Evolutionary conservation across 75 land plant genomes (phyloP).

Genomic region (Cupressus sempervirens): DNA sequence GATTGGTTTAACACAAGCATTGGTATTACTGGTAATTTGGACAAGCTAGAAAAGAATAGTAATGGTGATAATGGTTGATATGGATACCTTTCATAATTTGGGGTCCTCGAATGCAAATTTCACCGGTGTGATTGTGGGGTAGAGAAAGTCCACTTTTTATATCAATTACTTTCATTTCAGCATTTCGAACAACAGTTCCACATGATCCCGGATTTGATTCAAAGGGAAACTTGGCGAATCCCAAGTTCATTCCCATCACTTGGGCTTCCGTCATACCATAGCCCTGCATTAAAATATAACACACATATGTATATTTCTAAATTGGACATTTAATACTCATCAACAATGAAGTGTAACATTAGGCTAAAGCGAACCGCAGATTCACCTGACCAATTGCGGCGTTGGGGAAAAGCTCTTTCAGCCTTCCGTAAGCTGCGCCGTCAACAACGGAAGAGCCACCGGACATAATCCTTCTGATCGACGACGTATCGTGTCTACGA

Average conservation of each 20-base stretch:
- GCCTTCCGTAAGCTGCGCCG: slow-evolving; percentile 45
- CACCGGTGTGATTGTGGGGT: slow-evolving; percentile 64
- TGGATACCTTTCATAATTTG: slow-evolving; percentile 80
- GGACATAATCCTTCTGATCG: slow-evolving; percentile 53
- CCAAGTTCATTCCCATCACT: slow-evolving; percentile 60
- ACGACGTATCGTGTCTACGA: slow-evolving; percentile 48
- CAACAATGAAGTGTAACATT: too few species aligned
- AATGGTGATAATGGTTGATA: slow-evolving; percentile 7
- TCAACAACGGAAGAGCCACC: slow-evolving; percentile 77
- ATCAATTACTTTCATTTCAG: slow-evolving; percentile 65
- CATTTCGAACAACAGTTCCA: slow-evolving; percentile 73
- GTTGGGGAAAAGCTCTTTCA: slow-evolving; percentile 48
- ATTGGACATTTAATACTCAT: too few species aligned
- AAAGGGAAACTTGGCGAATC: slow-evolving; percentile 60
- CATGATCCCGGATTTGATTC: slow-evolving; percentile 61
- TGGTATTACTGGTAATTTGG: too few species aligned
- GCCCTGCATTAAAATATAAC: slow-evolving; percentile 40
- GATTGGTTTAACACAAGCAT: neutral
- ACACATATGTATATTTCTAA: too few species aligned
- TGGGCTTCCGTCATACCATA: slow-evolving; percentile 93
- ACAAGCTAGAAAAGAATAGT: neutral
- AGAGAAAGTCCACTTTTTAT: slow-evolving; percentile 56
- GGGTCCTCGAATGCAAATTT: slow-evolving; percentile 70
- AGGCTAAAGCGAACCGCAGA: too few species aligned
- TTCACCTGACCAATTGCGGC: slow-evolving; percentile 67